Evolutionary conservation across 805 yeast genomes (phyloP).

Genomic region (Candida suzukii): DNA sequence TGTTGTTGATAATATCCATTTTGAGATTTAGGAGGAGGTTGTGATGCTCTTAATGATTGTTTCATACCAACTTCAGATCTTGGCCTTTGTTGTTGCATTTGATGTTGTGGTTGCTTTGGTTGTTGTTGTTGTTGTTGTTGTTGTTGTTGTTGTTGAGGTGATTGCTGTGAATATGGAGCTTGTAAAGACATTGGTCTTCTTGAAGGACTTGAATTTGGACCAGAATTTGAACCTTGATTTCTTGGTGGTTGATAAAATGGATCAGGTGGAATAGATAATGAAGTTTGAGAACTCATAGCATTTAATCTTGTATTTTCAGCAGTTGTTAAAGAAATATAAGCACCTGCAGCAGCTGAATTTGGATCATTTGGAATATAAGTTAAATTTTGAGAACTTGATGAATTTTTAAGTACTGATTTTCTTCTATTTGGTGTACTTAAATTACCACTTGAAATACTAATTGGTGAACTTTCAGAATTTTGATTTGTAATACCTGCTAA

Average conservation of each 20-base stretch:
- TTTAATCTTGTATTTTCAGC: slow-evolving; percentile 75
- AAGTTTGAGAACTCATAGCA: slow-evolving; percentile 43
- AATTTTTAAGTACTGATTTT: slow-evolving; percentile 42
- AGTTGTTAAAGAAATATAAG: slow-evolving; percentile 62
- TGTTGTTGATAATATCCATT: slow-evolving; percentile 2
- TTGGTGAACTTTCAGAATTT: not conserved
- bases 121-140: slow-evolving; percentile 3
- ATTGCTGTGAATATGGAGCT: slow-evolving; percentile 2
- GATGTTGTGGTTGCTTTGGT: slow-evolving; percentile 2
- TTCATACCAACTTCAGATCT: slow-evolving; percentile 1
- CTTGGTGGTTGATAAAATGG: slow-evolving; percentile 1
- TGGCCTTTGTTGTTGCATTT: slow-evolving; percentile 8
- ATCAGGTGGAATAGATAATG: slow-evolving; percentile 18
- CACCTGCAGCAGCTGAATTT: slow-evolving; percentile 44
- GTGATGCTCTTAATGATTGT: slow-evolving; percentile 4
- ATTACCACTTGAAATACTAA: slow-evolving; percentile 20
- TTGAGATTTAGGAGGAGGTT: slow-evolving; percentile 3
- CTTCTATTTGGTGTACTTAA: slow-evolving; percentile 21
- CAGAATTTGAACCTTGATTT: slow-evolving; percentile 3
- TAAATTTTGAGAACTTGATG: slow-evolving; percentile 6
- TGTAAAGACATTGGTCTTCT: slow-evolving; percentile 1
- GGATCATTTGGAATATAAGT: not conserved
- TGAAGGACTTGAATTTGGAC: slow-evolving; percentile 2
- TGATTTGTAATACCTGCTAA: no score
- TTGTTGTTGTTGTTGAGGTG: slow-evolving; percentile 3